A percentile compares a stretch with the other conserved stretches of the same genome.
phyloP scores from a whole-genome alignment of 768 basidiomycete species.

The Sarcomyxa edulis region DNA sequence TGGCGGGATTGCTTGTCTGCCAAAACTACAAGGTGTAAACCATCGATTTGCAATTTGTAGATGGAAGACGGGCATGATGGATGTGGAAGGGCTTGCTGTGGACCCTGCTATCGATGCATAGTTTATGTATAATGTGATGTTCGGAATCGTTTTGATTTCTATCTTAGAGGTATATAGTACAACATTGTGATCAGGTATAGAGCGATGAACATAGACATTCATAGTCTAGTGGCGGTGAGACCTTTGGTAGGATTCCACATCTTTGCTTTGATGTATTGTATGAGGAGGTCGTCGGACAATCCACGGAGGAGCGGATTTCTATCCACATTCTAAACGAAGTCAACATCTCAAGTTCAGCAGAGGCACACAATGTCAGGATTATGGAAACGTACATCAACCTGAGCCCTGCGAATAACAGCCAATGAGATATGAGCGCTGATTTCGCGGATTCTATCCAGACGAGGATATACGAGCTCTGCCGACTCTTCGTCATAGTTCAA shows the following conservation, averaged over 20 bases:
- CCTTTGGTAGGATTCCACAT: constrained; percentile 46
- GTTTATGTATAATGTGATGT: no score
- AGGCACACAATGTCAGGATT: not conserved
- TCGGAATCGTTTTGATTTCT: no score
- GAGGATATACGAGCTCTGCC: constrained; percentile 61
- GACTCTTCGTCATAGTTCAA: constrained; percentile 50
- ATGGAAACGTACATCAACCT: constrained; percentile 45
- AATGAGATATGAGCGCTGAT: constrained; percentile 59
- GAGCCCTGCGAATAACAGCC: constrained; percentile 60
- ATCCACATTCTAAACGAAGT: constrained; percentile 31
- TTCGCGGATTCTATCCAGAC: constrained; percentile 59
- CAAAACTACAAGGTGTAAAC: constrained; percentile 81
- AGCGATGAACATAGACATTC: constrained; percentile 1
- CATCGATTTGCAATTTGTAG: constrained; percentile 75
- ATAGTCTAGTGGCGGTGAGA: constrained; percentile 10
- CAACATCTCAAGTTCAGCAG: constrained; percentile 1
- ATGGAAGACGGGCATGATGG: constrained; percentile 42
- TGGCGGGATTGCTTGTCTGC: constrained; percentile 70
- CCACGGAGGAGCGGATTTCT: constrained; percentile 41
- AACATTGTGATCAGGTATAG: no score
- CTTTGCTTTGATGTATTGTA: constrained; percentile 46
- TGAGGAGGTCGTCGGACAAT: constrained; percentile 39
- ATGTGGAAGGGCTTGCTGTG: constrained; percentile 2
- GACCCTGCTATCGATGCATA: constrained; percentile 8
- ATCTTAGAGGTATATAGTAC: no score